Evolutionary conservation across 306 rosid genomes (phyloP).

Genomic region (Acacia confusa): DNA sequence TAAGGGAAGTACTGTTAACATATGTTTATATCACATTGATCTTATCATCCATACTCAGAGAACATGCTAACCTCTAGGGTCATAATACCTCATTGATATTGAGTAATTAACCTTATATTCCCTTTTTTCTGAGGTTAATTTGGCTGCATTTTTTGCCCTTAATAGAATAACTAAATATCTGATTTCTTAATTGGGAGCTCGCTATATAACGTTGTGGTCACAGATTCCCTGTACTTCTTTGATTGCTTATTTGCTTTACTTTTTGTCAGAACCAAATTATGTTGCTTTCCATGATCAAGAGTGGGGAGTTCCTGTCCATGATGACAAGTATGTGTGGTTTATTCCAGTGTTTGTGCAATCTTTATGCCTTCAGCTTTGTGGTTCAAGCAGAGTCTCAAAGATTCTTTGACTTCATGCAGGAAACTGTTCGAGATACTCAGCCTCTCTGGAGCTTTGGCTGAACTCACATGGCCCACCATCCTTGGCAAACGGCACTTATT

Average conservation of each 20-base stretch:
- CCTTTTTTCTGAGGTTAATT: neutral
- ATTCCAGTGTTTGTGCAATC: conserved; percentile 21
- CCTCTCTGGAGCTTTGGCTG: conserved; percentile 81
- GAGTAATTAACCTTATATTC: neutral
- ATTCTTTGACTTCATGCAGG: conserved; percentile 39
- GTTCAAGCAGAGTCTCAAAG: conserved; percentile 20
- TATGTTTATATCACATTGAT: neutral
- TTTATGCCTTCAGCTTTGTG: conserved; percentile 32
- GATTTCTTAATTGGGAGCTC: neutral
- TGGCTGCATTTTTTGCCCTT: neutral
- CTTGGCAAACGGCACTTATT: conserved; percentile 61
- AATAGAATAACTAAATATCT: neutral
- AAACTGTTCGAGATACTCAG: conserved; percentile 77
- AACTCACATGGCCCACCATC: conserved; percentile 70
- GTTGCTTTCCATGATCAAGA: conserved; percentile 68
- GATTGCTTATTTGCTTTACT: conserved; percentile 34
- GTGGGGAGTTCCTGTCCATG: conserved; percentile 78
- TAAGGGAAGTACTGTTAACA: neutral
- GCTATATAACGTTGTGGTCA: neutral
- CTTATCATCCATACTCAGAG: neutral
- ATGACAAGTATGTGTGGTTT: conserved; percentile 61
- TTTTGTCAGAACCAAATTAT: conserved; percentile 58
- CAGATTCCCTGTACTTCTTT: conserved; percentile 9
- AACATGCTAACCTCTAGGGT: neutral
- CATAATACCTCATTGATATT: neutral